These are phyloP conservation scores for Carex littledalei DNA, from an alignment of 176 grass and related monocot genomes.

Conservation along the genomic window DNA sequence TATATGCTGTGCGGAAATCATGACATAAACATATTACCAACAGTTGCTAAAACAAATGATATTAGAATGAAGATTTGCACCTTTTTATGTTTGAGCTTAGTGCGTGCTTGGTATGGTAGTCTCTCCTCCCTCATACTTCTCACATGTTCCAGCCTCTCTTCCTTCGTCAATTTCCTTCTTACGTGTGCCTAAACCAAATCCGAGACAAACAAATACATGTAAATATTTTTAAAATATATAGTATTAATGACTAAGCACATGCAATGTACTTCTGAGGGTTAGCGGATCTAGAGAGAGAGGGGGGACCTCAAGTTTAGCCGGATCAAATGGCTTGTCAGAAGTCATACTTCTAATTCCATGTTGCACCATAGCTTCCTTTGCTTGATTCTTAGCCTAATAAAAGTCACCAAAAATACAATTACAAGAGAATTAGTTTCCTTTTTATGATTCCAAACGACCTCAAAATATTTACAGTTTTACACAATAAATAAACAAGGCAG, in stretches of 20 bases:
- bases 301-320: slow-evolving; percentile 50
- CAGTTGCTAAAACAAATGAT: background rate
- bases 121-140: slow-evolving; percentile 82
- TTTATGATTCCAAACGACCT: background rate
- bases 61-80: slow-evolving; percentile 18
- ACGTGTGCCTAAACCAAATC: slow-evolving; percentile 42
- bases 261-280: background rate
- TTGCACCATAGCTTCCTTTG: slow-evolving; percentile 51
- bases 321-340: slow-evolving; percentile 69
- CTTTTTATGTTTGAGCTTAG: slow-evolving; percentile 66
- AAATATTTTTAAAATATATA: background rate
- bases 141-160: slow-evolving; percentile 54
- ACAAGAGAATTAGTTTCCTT: background rate
- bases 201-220: background rate
- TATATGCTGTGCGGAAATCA: background rate
- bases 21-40: background rate
- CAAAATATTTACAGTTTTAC: background rate
- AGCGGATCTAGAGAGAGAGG: background rate
- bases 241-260: background rate
- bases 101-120: slow-evolving; percentile 41
- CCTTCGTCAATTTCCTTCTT: slow-evolving; percentile 55
- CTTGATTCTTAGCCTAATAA: slow-evolving; percentile 65
- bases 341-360: slow-evolving; percentile 45
- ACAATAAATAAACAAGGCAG: background rate
- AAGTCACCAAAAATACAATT: slow-evolving; percentile 11